Percentiles rank a stretch among this genome's conserved stretches.
Evolutionary conservation across 2,329 filamentous ascomycete species (phyloP).

Genomic region (Periconia sp.): DNA sequence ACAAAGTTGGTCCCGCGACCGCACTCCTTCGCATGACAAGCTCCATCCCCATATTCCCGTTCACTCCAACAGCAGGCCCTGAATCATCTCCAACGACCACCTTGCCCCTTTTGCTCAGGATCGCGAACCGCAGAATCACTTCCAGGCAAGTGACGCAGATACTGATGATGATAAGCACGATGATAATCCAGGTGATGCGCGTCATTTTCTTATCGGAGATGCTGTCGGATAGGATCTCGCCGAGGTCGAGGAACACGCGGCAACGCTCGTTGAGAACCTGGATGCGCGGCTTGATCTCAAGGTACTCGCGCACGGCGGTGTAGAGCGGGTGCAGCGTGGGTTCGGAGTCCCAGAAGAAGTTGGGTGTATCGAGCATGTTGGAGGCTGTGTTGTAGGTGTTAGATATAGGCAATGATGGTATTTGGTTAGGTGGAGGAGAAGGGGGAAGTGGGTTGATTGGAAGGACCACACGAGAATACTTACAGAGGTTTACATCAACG

Average conservation of each 20-base stretch:
- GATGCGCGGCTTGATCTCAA: slow-evolving; percentile 94
- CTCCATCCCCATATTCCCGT: not conserved
- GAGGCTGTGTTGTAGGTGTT: slow-evolving; percentile 61
- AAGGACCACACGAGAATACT: slow-evolving; percentile 42
- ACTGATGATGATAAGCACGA: slow-evolving; percentile 85
- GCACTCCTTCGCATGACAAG: slow-evolving; percentile 1
- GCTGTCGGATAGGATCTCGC: slow-evolving; percentile 89
- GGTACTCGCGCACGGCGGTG: slow-evolving; percentile 90
- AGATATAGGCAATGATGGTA: slow-evolving; percentile 7
- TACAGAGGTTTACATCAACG: slow-evolving; percentile 97
- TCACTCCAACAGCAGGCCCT: not conserved
- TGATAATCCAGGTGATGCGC: slow-evolving; percentile 96
- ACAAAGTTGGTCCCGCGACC: slow-evolving; percentile 6
- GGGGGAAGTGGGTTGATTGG: not conserved
- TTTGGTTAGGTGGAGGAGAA: not conserved
- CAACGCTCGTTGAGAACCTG: slow-evolving; percentile 97
- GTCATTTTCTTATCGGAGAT: slow-evolving; percentile 96
- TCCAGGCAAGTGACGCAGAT: slow-evolving; percentile 91
- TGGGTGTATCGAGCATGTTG: slow-evolving; percentile 93
- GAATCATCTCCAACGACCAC: slow-evolving; percentile 5
- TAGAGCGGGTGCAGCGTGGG: slow-evolving; percentile 94
- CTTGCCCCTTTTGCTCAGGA: slow-evolving; percentile 31
- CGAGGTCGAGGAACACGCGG: slow-evolving; percentile 92
- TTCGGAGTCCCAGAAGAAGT: slow-evolving; percentile 98
- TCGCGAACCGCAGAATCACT: slow-evolving; percentile 76